A percentile compares a stretch with the other conserved stretches of the same genome.
Conservation (phyloP, 106 monocot genomes). For the Dendrobium catenatum region DNA sequence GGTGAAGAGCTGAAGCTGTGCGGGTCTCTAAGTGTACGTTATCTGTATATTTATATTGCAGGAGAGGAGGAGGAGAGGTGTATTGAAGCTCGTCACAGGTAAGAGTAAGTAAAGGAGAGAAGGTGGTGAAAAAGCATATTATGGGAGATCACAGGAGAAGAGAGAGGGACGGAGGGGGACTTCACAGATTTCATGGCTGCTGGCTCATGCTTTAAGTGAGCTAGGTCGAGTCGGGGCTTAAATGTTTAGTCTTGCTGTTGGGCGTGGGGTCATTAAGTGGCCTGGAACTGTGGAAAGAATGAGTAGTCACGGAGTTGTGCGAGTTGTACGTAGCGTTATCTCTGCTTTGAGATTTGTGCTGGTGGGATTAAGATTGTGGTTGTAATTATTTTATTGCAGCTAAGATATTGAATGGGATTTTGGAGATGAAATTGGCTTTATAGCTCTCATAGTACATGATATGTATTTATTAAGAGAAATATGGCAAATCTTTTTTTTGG, state of each 20-base stretch:
- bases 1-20: neutral
- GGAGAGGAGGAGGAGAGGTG: neutral
- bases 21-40: no score
- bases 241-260: neutral
- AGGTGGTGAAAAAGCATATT: neutral
- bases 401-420: no score
- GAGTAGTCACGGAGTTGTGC: no score
- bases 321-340: neutral
- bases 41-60: neutral
- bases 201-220: neutral
- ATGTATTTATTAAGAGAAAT: no score
- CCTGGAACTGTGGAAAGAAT: neutral
- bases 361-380: neutral
- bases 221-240: neutral
- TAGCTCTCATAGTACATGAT: no score
- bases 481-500: no score
- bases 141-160: conserved; percentile 9
- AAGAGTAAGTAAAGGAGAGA: neutral
- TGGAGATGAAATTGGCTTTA: no score
- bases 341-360: neutral
- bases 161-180: neutral
- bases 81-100: neutral
- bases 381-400: no score
- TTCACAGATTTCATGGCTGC: conserved; percentile 2
- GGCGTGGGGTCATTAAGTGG: neutral